A percentile compares a stretch with the other conserved stretches of the same genome.
phyloP scores from a whole-genome alignment of 176 grass and related monocot genomes.

The Guadua angustifolia region DNA sequence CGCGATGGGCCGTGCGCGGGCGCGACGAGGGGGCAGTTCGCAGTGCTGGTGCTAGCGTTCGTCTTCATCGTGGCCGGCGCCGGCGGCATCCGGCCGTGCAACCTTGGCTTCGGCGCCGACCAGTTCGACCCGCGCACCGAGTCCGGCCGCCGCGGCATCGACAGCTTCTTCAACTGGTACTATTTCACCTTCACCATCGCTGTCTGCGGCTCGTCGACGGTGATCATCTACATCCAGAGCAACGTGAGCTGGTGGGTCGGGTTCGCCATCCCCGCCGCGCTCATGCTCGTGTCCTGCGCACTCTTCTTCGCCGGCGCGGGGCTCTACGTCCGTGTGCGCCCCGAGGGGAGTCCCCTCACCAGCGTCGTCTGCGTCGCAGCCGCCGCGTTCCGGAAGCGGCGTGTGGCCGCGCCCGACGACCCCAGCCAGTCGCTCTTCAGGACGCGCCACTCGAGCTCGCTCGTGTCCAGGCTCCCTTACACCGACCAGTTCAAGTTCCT shows the following conservation, averaged over 20 bases:
- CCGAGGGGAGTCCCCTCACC: constrained; percentile 66
- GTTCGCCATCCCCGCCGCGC: constrained; percentile 60
- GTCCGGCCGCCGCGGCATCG: constrained; percentile 60
- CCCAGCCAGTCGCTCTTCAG: constrained; percentile 46
- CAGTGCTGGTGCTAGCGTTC: constrained; percentile 56
- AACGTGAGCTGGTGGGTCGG: constrained; percentile 70
- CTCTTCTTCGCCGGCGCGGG: constrained; percentile 65
- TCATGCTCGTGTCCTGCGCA: constrained; percentile 61
- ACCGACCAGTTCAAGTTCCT: constrained; percentile 81
- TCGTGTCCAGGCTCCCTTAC: constrained; percentile 61
- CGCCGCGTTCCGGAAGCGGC: constrained; percentile 53
- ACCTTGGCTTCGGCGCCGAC: constrained; percentile 78
- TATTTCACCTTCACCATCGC: constrained; percentile 80
- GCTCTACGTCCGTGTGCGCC: constrained; percentile 63
- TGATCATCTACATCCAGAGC: constrained; percentile 85
- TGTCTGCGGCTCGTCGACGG: constrained; percentile 59
- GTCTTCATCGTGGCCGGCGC: constrained; percentile 61
- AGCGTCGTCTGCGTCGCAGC: constrained; percentile 49
- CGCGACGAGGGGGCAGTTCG: constrained; percentile 37
- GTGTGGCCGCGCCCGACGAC: constrained; percentile 1
- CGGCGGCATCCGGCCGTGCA: constrained; percentile 82
- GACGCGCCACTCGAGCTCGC: constrained; percentile 50
- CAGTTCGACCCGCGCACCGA: constrained; percentile 74
- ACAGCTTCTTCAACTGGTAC: constrained; percentile 97
- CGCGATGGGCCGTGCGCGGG: constrained; percentile 24